Base-by-base conservation (phyloP, 192 early-diverging fungal species). In the Rhizophlyctis rosea region DNA sequence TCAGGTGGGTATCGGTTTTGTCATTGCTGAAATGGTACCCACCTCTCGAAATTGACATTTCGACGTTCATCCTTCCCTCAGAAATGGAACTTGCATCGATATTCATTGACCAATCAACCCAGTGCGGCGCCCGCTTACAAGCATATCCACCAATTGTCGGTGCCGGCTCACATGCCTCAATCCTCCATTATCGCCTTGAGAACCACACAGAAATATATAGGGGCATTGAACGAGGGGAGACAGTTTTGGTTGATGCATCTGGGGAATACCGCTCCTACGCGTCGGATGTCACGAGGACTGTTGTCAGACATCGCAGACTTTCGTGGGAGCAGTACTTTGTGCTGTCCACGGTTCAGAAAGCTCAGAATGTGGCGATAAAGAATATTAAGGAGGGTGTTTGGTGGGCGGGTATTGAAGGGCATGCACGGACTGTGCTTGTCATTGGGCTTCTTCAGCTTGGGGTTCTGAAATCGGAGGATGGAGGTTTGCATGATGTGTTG, bases 81-180 rank as follows among this genome's bases (percentile, higher is more conserved):
- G 93, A 94, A 71, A 70, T 81, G 49, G 81, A 86, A 51, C 78
- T 97, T 25, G 81, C 87, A 47, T 85, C 90, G 0, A 78, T 85
- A 57, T 97, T 97, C 61, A 65, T 76, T 56, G 87, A 89, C 35
- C 58, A 66, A 7, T 71, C 72, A 31, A 51, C 76, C 34, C 78
- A 87, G 54, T 87, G 81, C 63, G 76, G 83, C 50, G 68, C 85
- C 53, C 72, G 77, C 59, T 72, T 82, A 66, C 89, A 93, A 59
- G 87, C 89, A 1, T 93, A 97, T 71, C 76, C 81, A 32, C 87
- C 90, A 28, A 97, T 97, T 61, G 86, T 93, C 4, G 95, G 89
- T 9, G 75, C 85, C 18, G 92, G 90, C 7, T 76, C 76, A 54
- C 88, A 92, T 64, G 86, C 86, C 0, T 87, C 93, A 0, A 81